Evolutionary conservation across 208 protist species (phyloP).

Genomic region (Sergeia podlipaevii): DNA sequence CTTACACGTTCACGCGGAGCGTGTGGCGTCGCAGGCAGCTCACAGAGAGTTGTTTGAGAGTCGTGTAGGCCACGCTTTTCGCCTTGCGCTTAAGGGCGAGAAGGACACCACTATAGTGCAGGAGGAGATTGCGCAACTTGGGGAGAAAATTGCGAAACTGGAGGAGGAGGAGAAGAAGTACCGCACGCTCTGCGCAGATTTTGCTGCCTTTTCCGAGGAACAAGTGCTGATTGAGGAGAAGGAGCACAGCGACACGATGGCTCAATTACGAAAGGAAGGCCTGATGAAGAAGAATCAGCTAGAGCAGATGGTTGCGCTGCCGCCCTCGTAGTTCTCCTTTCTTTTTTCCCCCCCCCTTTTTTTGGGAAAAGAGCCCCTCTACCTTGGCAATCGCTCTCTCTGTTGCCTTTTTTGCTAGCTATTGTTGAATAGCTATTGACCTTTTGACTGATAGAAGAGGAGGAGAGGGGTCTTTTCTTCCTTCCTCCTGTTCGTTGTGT

Average conservation of each 20-base stretch:
- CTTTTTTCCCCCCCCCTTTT: background rate
- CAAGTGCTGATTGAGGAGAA: slow-evolving; percentile 77
- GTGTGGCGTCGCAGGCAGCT: slow-evolving; percentile 66
- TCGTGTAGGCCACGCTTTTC: slow-evolving; percentile 82
- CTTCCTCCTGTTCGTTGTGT: background rate
- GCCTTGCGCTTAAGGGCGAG: slow-evolving; percentile 82
- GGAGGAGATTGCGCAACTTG: slow-evolving; percentile 48
- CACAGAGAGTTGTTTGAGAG: slow-evolving; percentile 82
- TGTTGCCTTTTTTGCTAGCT: background rate
- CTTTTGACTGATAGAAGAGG: too few species aligned
- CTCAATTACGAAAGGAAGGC: slow-evolving; percentile 75
- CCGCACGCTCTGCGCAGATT: slow-evolving; percentile 54
- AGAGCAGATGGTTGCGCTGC: slow-evolving; percentile 67
- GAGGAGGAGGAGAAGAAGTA: slow-evolving; percentile 60
- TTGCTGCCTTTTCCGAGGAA: slow-evolving; percentile 66
- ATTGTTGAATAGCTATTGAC: too few species aligned
- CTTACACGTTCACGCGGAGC: slow-evolving; percentile 74
- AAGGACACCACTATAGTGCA: slow-evolving; percentile 68
- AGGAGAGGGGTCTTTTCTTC: slow-evolving; percentile 12
- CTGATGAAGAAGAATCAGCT: slow-evolving; percentile 72
- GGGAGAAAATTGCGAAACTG: slow-evolving; percentile 37
- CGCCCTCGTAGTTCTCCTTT: slow-evolving; percentile 15
- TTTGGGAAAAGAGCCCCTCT: background rate
- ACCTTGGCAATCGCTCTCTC: background rate
- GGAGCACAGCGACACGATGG: slow-evolving; percentile 66